Percentiles rank a stretch among this genome's conserved stretches.
Conservation (phyloP, 768 basidiomycete species). For the Russula earlei region DNA sequence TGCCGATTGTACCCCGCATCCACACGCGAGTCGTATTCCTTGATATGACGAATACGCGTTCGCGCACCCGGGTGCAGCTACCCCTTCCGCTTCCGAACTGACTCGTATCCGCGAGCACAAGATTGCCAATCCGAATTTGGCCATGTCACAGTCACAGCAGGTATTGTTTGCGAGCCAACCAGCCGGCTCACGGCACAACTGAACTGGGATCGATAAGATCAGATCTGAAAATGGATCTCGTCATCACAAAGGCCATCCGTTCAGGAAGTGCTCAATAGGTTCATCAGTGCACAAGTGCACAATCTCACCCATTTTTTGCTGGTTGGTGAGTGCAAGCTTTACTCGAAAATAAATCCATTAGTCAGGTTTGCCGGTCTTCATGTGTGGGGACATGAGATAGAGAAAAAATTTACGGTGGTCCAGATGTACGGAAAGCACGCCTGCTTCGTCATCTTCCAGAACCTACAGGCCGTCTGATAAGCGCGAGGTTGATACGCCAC, state of each 20-base stretch:
- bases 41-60: background rate
- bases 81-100: background rate
- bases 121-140: background rate
- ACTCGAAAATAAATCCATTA: too few species aligned
- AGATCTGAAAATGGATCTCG: background rate
- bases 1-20: background rate
- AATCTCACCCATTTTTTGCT: too few species aligned
- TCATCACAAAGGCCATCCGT: background rate
- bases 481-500: conserved; percentile 5
- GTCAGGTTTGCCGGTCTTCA: too few species aligned
- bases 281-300: background rate
- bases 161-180: background rate
- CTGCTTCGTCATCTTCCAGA: conserved; percentile 14
- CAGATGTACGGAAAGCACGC: background rate
- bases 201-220: conserved; percentile 10
- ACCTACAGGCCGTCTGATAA: background rate
- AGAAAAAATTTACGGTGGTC: background rate
- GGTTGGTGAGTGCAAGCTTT: too few species aligned
- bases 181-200: background rate
- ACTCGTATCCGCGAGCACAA: background rate
- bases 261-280: background rate
- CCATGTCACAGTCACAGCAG: too few species aligned
- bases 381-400: background rate
- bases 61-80: background rate
- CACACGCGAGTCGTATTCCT: conserved; percentile 16